Base-by-base conservation (phyloP, 2,329 filamentous ascomycete genomes). In the Bimuria novae-zelandiae region DNA sequence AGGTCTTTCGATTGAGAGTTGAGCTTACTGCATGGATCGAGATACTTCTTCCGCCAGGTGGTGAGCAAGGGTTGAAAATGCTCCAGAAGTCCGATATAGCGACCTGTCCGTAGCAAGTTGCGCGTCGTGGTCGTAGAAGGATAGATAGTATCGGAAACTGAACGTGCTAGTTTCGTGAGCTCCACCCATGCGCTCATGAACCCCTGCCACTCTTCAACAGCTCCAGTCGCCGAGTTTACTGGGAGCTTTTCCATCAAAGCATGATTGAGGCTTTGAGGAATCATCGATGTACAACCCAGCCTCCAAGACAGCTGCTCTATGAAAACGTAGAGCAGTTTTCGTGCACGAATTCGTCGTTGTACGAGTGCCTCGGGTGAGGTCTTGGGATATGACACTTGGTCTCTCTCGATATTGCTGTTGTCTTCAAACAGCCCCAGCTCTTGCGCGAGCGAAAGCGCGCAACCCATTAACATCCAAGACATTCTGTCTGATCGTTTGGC, bases 381-480 rank as follows among this genome's bases (percentile, higher is more conserved):
- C 10, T 69, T 70, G 8, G 67, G 69, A 32, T 72, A 72, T 0
- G 71, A 72, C 3, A 62, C 57, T 35, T 68, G 67, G 19, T 72
- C 69, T 36, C 70, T 73, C 32, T 73, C 71, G 32, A 70, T 66
- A 30, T 67, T 70, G 8, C 67, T 60, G 29, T 68, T 67, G 27
- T 77, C 72, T 44, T 80, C 75, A 54, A 81, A 78, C n/a, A 83
- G 70, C 2, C 80, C 77, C 21, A 82, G 67, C 56, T 83, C 80
- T 47, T 82, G 80, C 1, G 80, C 77, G 11, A 84, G 70, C 3
- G 80, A 80, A 21, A 81, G 61, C 0, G 79, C 82, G 58, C 78
- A 80, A 2, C 82, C 82, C 35, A 84, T 75, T 17, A 84, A 61
- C 78, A 83, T 84, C 82, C 82, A 84, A 0, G 82, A 84, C 81